phyloP scores from a whole-genome alignment of 768 basidiomycete genomes.

The Lentinula aciculospora region DNA sequence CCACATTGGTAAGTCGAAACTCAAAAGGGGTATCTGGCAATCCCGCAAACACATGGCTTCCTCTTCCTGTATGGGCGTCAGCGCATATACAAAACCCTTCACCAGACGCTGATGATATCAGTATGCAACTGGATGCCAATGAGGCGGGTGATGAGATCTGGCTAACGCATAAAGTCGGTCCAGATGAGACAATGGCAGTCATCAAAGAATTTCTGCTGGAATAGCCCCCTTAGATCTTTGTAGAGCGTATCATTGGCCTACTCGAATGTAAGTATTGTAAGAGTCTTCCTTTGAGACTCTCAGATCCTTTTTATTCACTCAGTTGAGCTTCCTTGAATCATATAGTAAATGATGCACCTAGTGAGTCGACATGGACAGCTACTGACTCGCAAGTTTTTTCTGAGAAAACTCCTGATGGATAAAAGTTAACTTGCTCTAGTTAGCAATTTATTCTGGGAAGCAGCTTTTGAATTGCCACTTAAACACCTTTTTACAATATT shows the following conservation, averaged over 20 bases:
- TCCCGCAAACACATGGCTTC: constrained; percentile 10
- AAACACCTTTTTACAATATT: no score
- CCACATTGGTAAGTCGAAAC: constrained; percentile 45
- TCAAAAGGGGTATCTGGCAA: constrained; percentile 24
- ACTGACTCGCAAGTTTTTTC: no score
- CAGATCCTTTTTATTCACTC: no score
- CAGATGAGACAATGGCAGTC: constrained; percentile 29
- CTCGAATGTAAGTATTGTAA: no score
- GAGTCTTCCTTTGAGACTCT: no score
- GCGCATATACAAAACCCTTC: constrained; percentile 6
- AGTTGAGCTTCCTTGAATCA: constrained; percentile 1
- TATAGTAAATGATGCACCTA: no score
- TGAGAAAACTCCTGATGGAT: no score
- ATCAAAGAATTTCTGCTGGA: constrained; percentile 35
- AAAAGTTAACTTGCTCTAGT: no score
- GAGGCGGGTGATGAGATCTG: constrained; percentile 17
- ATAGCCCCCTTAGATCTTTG: background rate
- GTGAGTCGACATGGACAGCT: no score
- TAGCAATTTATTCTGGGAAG: no score
- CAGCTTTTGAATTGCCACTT: no score
- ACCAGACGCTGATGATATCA: background rate
- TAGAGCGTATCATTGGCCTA: no score
- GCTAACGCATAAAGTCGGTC: constrained; percentile 22
- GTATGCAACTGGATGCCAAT: background rate
- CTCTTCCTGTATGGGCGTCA: constrained; percentile 22